Conservation (phyloP, 768 basidiomycete species). For the Boletus rubescentipes region DNA sequence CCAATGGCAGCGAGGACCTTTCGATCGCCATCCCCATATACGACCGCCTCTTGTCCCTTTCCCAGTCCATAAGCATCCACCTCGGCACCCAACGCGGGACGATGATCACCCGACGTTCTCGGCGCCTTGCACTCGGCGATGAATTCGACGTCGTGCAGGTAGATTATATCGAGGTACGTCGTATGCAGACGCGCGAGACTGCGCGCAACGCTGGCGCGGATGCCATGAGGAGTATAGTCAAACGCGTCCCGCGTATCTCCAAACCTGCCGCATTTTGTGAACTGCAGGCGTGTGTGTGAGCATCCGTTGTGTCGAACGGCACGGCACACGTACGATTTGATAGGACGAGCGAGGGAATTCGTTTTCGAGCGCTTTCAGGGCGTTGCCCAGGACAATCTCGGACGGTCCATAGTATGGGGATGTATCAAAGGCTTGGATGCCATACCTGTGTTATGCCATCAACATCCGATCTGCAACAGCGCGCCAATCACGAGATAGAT, state of each 20-base stretch:
- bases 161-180: slow-evolving; percentile 75
- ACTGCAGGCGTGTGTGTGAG: slow-evolving; percentile 38
- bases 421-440: slow-evolving; percentile 80
- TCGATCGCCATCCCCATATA: slow-evolving; percentile 71
- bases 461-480: background rate
- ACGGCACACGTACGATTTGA: slow-evolving; percentile 49
- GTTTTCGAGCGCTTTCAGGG: slow-evolving; percentile 52
- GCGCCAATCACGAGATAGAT: background rate
- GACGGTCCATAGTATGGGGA: slow-evolving; percentile 79
- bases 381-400: slow-evolving; percentile 72
- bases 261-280: slow-evolving; percentile 86
- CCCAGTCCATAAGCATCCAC: slow-evolving; percentile 64
- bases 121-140: slow-evolving; percentile 55
- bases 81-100: slow-evolving; percentile 51
- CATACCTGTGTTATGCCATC: slow-evolving; percentile 53
- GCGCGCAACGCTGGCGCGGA: slow-evolving; percentile 64
- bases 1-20: slow-evolving; percentile 65
- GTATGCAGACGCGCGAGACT: slow-evolving; percentile 73
- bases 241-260: slow-evolving; percentile 52
- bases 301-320: background rate
- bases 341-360: slow-evolving; percentile 82
- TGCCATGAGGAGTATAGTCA: slow-evolving; percentile 68
- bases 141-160: slow-evolving; percentile 84
- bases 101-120: slow-evolving; percentile 53
- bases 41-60: slow-evolving; percentile 51